Evolutionary conservation across 768 basidiomycete genomes (phyloP), one percentile per base, ranked within the genome.

Genomic region (Mycena vitilis): DNA sequence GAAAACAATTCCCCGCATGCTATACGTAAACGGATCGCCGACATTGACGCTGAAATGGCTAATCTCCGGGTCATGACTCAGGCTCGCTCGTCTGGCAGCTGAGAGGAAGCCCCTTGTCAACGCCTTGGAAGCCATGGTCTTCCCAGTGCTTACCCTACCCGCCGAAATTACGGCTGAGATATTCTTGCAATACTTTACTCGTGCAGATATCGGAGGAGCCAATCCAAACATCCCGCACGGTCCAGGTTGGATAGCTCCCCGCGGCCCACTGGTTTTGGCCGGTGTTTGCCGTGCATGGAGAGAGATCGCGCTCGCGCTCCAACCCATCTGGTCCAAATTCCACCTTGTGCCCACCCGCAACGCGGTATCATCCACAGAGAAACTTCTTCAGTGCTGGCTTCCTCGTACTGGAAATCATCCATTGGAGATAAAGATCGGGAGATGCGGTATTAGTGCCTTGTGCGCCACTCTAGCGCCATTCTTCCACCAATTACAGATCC

Each of bases 201-300:
- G 13, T 20, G 40, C 62, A 8, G 38, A 62, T 18, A 62, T 62
- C 22, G 60, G 60, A 9, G 49, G 49, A 11, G 1, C 5, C 7
- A 11, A 20, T 4, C 54, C 54, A 4, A 11, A 15, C 37, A 18
- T 38, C 5, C 34, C 49, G 1, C 13, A 30, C 11, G 49, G 37
- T 12, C 34, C 62, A 2, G 23, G 53, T 11, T 16, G 55, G 44
- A n/a, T 13, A 18, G 2, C 45, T 18, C 18, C 18, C 15, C 4
- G 13, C n/a, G 55, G 63, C 36, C 63, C 63, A 8, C 23, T 64
- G 36, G 15, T 64, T 18, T 30, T 64, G 47, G 53, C 63, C 23
- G 47, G 55, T n/a, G 40, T 40, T 15, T 40, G 40, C 15, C 40
- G 40, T 9, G 11, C 38, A 20, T 63, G 61, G 61, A 42, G 62